Evolutionary conservation across 2,329 filamentous ascomycete species (phyloP), one percentile per base, ranked within the genome.

Genomic region (Fusarium haematococcum): DNA sequence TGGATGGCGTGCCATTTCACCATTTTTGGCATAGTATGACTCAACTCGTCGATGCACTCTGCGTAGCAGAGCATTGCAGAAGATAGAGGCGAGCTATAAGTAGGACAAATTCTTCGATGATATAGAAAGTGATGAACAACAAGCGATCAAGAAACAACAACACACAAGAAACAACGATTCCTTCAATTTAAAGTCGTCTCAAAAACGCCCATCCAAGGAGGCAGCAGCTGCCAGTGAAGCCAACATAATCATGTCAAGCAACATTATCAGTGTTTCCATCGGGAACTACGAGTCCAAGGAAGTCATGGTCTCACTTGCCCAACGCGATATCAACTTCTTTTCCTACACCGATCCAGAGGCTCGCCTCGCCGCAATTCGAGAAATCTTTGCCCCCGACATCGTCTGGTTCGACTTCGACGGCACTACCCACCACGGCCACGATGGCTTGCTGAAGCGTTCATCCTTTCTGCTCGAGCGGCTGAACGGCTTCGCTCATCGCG

Each of bases 321-420:
- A 62, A 39, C 59, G 59, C 59, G 59, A 62, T 32, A 62, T 62
- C 6, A 62, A 62, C 20, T 39, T 62, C 10, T 62, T 63, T 23
- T 50, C 60, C 16, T 63, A 39, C 23, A 39, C 43, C 23, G 43
- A 52, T 14, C 23, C 43, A 8, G 43, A 52, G 16, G 43, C 14
- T n/a, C 33, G 33, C 30, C 43, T 63, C 16, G 10, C 16, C 6
- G 23, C 60, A 4, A 52, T 63, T 16, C 23, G 14, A 37, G 43
- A 63, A 20, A 63, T 63, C 11, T 52, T 63, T 39, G 18, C 33
- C 11, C 14, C 23, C 3, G 23, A 52, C 6, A 32, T 63, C 2
- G 32, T 52, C 13, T 32, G 33, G 33, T 63, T 52, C 7, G 43
- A 63, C 6, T 62, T 63, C 1, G 43, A 63, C 11, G 43, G 60